Percentiles rank a stretch among this genome's conserved stretches.
phyloP scores from a whole-genome alignment of 345 rosid species.

The Rhodomyrtus tomentosa region DNA sequence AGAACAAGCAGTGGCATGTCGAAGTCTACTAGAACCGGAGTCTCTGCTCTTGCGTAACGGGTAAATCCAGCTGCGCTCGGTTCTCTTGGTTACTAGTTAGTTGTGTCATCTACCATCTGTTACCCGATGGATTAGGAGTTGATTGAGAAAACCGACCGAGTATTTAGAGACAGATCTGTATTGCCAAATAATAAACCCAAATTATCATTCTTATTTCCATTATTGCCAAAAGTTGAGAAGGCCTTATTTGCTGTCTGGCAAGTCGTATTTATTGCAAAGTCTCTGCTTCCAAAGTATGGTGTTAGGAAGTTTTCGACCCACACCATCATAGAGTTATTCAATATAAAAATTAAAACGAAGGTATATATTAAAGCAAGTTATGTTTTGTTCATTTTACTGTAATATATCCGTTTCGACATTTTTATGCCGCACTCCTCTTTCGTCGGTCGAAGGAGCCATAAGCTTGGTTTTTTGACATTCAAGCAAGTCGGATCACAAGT shows the following conservation, averaged over 20 bases:
- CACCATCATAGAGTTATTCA: neutral
- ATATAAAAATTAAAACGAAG: neutral
- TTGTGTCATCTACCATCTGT: neutral
- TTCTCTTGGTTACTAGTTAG: neutral
- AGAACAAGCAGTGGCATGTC: slow-evolving; percentile 98
- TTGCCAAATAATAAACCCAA: neutral
- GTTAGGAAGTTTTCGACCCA: too few relatives aligned
- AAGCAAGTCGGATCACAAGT: neutral
- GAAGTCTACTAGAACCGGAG: slow-evolving; percentile 55
- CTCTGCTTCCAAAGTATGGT: neutral
- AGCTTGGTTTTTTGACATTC: too few relatives aligned
- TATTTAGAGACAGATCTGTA: neutral
- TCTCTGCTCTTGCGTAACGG: neutral
- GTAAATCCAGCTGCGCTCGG: neutral
- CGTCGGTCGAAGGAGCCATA: too few relatives aligned
- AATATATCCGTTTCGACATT: too few relatives aligned
- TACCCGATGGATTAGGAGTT: neutral
- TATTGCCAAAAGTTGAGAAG: neutral
- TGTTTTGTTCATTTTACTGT: too few relatives aligned
- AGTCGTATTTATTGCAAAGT: neutral
- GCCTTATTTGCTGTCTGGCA: neutral
- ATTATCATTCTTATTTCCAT: neutral
- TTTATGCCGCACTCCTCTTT: too few relatives aligned
- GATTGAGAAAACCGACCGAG: neutral
- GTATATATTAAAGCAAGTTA: neutral